A percentile compares a stretch with the other conserved stretches of the same genome.
Conservation (phyloP, 1,284 basidiomycete species). For the Gastroboletus turbinatus region DNA sequence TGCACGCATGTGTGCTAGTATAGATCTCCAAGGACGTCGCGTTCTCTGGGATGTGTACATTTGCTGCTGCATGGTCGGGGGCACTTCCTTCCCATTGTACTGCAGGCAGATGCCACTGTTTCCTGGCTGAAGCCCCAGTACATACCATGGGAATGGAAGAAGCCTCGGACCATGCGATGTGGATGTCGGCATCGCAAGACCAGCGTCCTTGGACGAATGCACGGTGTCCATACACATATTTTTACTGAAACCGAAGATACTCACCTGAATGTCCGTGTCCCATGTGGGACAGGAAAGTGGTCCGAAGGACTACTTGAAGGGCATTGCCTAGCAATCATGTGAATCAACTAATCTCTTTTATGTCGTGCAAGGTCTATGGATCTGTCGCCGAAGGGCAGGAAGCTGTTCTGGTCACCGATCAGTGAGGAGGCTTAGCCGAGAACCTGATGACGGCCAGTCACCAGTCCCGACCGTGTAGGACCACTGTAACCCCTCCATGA, state of each 20-base stretch:
- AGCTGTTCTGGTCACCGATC: neutral
- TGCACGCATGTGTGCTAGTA: neutral
- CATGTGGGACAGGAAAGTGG: neutral
- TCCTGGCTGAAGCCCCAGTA: slow-evolving; percentile 35
- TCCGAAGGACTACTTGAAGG: slow-evolving; percentile 7
- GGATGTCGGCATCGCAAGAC: slow-evolving; percentile 25
- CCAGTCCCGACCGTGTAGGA: neutral
- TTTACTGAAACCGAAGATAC: slow-evolving; percentile 1
- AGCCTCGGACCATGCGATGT: slow-evolving; percentile 39
- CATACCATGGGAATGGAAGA: slow-evolving; percentile 50
- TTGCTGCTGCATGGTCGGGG: slow-evolving; percentile 36
- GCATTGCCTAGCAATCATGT: neutral
- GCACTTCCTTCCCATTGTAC: slow-evolving; percentile 41
- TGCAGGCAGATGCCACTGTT: slow-evolving; percentile 33
- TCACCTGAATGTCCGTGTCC: slow-evolving; percentile 3
- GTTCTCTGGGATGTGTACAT: slow-evolving; percentile 21
- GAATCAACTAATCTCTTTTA: slow-evolving; percentile 3
- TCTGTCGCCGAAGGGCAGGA: slow-evolving; percentile 6
- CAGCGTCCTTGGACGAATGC: slow-evolving; percentile 15
- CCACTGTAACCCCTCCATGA: neutral
- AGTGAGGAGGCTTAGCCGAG: neutral
- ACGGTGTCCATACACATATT: neutral
- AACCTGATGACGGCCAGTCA: neutral
- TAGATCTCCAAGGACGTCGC: slow-evolving; percentile 15
- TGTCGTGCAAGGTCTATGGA: neutral